A percentile compares a stretch with the other conserved stretches of the same genome.
phyloP scores from a whole-genome alignment of 2,329 filamentous ascomycete species.

The Colletotrichum theobromicola region DNA sequence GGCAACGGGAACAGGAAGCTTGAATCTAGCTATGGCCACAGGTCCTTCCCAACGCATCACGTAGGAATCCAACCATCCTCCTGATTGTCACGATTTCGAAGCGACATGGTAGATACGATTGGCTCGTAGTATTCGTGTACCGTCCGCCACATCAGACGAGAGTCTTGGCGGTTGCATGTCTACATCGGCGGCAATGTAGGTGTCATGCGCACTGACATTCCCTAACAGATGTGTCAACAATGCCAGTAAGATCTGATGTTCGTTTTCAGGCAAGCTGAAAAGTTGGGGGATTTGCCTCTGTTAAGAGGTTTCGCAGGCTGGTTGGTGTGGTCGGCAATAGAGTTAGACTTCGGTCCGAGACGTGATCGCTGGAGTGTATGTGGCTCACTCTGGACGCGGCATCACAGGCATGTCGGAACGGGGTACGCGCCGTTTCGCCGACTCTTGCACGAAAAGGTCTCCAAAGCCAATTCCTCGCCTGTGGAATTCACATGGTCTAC shows the following conservation, averaged over 20 bases:
- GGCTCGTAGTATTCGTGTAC: not conserved
- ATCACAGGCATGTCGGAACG: not conserved
- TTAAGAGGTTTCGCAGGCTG: not conserved
- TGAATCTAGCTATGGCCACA: not conserved
- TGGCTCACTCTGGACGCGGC: not conserved
- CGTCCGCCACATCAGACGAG: not conserved
- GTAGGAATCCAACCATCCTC: not conserved
- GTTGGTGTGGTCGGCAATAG: not conserved
- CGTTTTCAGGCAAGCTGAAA: not conserved
- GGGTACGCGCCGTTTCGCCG: not conserved
- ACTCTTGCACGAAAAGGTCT: not conserved
- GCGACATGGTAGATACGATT: not conserved
- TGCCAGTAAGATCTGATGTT: not conserved
- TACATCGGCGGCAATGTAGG: not conserved
- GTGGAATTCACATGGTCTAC: not conserved
- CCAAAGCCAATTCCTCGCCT: not conserved
- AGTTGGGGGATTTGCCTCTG: not conserved
- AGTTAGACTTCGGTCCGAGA: slow-evolving; percentile 13
- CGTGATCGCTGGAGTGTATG: not conserved
- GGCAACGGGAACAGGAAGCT: not conserved
- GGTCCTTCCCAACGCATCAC: not conserved
- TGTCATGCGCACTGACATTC: not conserved
- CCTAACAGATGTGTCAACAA: not conserved
- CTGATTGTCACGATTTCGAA: not conserved
- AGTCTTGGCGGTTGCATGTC: not conserved